phyloP scores from a whole-genome alignment of 2,329 filamentous ascomycete species.

The Lasiodiplodia citricola region DNA sequence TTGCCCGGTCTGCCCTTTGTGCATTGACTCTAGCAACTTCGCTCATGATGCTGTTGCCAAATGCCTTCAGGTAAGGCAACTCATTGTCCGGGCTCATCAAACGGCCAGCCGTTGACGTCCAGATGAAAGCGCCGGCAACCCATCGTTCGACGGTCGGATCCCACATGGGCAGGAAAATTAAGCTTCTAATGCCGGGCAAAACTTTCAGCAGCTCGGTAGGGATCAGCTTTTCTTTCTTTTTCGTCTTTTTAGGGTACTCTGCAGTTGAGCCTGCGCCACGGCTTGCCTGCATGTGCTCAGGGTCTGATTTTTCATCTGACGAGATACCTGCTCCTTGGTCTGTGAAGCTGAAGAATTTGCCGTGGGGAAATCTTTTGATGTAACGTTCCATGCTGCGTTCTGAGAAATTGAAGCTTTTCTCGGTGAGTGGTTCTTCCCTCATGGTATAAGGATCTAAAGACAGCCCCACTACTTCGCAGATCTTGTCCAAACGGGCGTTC shows the following conservation, averaged over 20 bases:
- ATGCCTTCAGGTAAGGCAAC: slow-evolving; percentile 22
- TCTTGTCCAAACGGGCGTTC: slow-evolving; percentile 4
- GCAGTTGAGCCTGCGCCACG: neutral
- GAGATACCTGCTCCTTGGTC: slow-evolving; percentile 38
- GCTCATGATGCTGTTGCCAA: slow-evolving; percentile 59
- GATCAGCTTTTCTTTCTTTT: slow-evolving; percentile 37
- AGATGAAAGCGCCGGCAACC: slow-evolving; percentile 24
- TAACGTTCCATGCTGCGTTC: slow-evolving; percentile 42
- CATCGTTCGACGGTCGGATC: slow-evolving; percentile 25
- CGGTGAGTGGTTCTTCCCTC: slow-evolving; percentile 31
- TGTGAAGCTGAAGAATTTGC: slow-evolving; percentile 44
- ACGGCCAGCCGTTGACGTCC: slow-evolving; percentile 23
- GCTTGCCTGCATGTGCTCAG: neutral
- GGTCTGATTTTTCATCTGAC: slow-evolving; percentile 33
- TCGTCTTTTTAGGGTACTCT: slow-evolving; percentile 29
- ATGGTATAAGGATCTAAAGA: slow-evolving; percentile 24
- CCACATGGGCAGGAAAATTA: slow-evolving; percentile 25
- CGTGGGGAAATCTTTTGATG: slow-evolving; percentile 40
- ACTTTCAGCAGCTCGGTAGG: slow-evolving; percentile 40
- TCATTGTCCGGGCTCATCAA: slow-evolving; percentile 26
- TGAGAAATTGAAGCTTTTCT: slow-evolving; percentile 39
- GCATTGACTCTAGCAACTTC: slow-evolving; percentile 62
- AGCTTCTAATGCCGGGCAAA: slow-evolving; percentile 27
- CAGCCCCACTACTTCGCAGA: slow-evolving; percentile 25
- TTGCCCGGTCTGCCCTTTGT: slow-evolving; percentile 46